A percentile compares a stretch with the other conserved stretches of the same genome.
phyloP scores from a whole-genome alignment of 495 filamentous ascomycete species.

The Podospora anserina region DNA sequence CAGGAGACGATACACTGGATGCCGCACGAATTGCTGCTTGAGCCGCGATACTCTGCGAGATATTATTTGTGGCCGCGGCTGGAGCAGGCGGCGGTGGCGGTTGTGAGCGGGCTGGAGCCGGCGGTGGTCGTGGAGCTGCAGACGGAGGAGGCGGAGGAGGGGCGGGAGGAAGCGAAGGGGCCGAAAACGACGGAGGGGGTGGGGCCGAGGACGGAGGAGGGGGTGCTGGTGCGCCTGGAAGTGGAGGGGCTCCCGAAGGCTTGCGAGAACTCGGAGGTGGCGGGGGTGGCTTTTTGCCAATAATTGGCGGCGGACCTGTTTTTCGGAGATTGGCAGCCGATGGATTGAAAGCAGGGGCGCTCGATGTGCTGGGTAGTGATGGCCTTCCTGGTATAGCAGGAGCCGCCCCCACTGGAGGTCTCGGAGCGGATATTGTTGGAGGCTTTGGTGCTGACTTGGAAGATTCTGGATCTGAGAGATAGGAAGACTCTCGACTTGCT shows the following conservation, averaged over 20 bases:
- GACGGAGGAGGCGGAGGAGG: slow-evolving; percentile 53
- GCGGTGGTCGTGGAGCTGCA: slow-evolving; percentile 48
- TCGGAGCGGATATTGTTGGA: slow-evolving; percentile 59
- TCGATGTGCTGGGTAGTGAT: slow-evolving; percentile 28
- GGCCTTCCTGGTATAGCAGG: slow-evolving; percentile 59
- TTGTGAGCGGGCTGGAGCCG: slow-evolving; percentile 23
- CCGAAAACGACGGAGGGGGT: slow-evolving; percentile 47
- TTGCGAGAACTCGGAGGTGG: slow-evolving; percentile 67
- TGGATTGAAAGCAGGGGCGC: slow-evolving; percentile 51
- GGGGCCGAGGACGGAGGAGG: slow-evolving; percentile 53
- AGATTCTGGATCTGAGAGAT: slow-evolving; percentile 74
- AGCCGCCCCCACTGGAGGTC: slow-evolving; percentile 55
- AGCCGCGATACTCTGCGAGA: slow-evolving; percentile 45
- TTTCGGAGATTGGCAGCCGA: slow-evolving; percentile 39
- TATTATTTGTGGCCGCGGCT: slow-evolving; percentile 19
- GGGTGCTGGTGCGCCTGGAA: slow-evolving; percentile 50
- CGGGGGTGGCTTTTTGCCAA: slow-evolving; percentile 68
- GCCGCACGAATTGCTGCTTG: slow-evolving; percentile 51
- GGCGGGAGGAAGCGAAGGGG: slow-evolving; percentile 50
- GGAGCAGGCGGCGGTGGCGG: slow-evolving; percentile 33
- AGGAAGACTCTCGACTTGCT: slow-evolving; percentile 72
- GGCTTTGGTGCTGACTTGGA: slow-evolving; percentile 53
- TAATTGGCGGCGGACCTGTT: slow-evolving; percentile 46
- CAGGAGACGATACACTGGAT: slow-evolving; percentile 41
- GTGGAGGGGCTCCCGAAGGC: slow-evolving; percentile 53